Evolutionary conservation across 257 asterid genomes (phyloP).

Genomic region (Datura wrightii): DNA sequence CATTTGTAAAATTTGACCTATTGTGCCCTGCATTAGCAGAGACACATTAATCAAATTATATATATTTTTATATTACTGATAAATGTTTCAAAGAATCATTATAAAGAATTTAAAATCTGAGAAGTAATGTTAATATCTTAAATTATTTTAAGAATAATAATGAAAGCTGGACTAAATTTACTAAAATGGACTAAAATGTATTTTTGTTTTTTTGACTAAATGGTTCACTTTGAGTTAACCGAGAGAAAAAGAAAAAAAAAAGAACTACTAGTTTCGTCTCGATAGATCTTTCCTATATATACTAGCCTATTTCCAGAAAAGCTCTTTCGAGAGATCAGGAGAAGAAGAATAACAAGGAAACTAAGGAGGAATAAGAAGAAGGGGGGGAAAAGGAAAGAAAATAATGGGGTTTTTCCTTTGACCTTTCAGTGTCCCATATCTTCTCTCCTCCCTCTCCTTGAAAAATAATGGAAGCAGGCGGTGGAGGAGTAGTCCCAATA

Average conservation of each 20-base stretch:
- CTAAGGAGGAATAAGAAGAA: slow-evolving; percentile 31
- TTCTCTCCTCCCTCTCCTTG: slow-evolving; percentile 39
- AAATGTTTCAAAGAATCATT: not conserved
- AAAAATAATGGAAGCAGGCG: slow-evolving; percentile 53
- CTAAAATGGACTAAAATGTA: slow-evolving; percentile 16
- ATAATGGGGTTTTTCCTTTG: slow-evolving; percentile 55
- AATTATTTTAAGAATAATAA: no score
- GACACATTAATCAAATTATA: not conserved
- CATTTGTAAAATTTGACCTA: not conserved
- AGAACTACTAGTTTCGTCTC: not conserved
- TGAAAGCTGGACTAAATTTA: slow-evolving; percentile 10
- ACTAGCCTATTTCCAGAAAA: not conserved
- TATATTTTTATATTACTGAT: not conserved
- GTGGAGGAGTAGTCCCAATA: slow-evolving; percentile 41
- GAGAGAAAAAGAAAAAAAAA: no score
- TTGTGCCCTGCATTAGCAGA: not conserved
- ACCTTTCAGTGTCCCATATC: slow-evolving; percentile 42
- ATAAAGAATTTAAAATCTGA: not conserved
- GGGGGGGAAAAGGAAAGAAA: slow-evolving; percentile 34
- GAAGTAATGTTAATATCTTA: not conserved
- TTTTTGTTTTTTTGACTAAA: not conserved
- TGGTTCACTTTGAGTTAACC: not conserved
- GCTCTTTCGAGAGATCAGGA: slow-evolving; percentile 42
- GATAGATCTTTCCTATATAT: slow-evolving; percentile 2
- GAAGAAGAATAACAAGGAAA: slow-evolving; percentile 37